Percentiles rank a stretch among this genome's conserved stretches.
These are phyloP conservation scores for Cladophialophora bantiana DNA, from an alignment of 2,329 filamentous ascomycete genomes.

Conservation along the genomic window DNA sequence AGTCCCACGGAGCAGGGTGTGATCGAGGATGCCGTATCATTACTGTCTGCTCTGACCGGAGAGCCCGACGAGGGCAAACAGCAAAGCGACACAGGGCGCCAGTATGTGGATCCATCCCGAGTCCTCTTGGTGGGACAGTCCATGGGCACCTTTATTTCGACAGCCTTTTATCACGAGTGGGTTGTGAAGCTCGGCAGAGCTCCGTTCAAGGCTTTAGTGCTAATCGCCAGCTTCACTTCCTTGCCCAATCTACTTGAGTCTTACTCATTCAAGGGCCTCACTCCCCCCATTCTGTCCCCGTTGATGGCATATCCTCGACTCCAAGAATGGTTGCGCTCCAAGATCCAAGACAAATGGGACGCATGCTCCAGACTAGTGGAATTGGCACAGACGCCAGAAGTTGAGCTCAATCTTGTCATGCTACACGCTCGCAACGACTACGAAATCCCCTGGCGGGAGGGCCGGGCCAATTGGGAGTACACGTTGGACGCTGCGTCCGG, in stretches of 20 bases:
- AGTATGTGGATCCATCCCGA: slow-evolving; percentile 68
- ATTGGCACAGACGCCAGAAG: slow-evolving; percentile 61
- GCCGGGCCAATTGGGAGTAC: slow-evolving; percentile 49
- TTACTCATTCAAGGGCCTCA: slow-evolving; percentile 78
- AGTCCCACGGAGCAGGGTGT: slow-evolving; percentile 79
- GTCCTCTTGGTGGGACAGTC: slow-evolving; percentile 88
- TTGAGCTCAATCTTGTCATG: slow-evolving; percentile 69
- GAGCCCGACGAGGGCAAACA: slow-evolving; percentile 7
- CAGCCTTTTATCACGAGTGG: slow-evolving; percentile 63
- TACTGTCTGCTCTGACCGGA: slow-evolving; percentile 69
- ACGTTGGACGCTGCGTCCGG: slow-evolving; percentile 42
- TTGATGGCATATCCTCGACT: slow-evolving; percentile 71
- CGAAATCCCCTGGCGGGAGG: slow-evolving; percentile 75
- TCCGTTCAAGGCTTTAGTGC: slow-evolving; percentile 79
- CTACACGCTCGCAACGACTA: slow-evolving; percentile 81
- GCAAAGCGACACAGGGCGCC: neutral
- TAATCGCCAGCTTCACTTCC: slow-evolving; percentile 80
- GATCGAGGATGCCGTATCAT: slow-evolving; percentile 76
- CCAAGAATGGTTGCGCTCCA: slow-evolving; percentile 65
- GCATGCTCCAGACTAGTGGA: slow-evolving; percentile 70
- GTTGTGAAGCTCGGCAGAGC: slow-evolving; percentile 61
- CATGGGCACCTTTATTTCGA: slow-evolving; percentile 83
- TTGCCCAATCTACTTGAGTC: slow-evolving; percentile 75
- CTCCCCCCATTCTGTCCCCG: slow-evolving; percentile 78
- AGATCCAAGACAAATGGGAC: slow-evolving; percentile 82